Conservation (phyloP, 257 asterid species). For the Anisodus tanguticus region DNA sequence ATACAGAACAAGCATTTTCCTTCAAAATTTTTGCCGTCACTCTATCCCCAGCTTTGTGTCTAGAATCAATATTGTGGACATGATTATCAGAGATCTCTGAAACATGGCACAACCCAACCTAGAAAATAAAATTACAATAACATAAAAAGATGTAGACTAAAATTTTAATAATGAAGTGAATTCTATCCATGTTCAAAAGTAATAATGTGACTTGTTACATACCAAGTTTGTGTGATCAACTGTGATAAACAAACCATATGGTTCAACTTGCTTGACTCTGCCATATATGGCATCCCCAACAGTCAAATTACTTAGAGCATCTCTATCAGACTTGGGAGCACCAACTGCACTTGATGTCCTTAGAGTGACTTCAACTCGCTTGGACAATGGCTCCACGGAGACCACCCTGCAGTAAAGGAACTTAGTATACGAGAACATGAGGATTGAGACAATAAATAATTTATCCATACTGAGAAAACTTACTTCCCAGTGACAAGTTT, state of each 20-base stretch:
- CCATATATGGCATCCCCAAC: slow-evolving; percentile 80
- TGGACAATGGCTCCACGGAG: slow-evolving; percentile 82
- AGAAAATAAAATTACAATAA: slow-evolving; percentile 31
- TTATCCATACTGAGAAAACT: slow-evolving; percentile 36
- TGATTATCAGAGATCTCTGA: slow-evolving; percentile 89
- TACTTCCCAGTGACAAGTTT: slow-evolving; percentile 84
- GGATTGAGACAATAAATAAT: slow-evolving; percentile 16
- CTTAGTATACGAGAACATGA: slow-evolving; percentile 41
- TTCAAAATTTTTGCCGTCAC: slow-evolving; percentile 81
- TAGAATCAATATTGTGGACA: slow-evolving; percentile 53
- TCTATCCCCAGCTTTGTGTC: slow-evolving; percentile 71
- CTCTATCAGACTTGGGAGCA: slow-evolving; percentile 49
- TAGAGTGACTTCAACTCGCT: slow-evolving; percentile 86
- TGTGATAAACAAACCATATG: slow-evolving; percentile 81
- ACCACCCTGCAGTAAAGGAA: slow-evolving; percentile 64
- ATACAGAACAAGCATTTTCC: slow-evolving; percentile 52
- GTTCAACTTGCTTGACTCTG: slow-evolving; percentile 76
- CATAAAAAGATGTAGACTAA: background rate
- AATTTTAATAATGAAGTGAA: background rate
- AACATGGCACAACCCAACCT: slow-evolving; percentile 97
- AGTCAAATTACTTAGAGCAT: slow-evolving; percentile 50
- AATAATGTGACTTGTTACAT: slow-evolving; percentile 1
- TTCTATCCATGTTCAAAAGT: slow-evolving; percentile 9
- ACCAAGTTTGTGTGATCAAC: slow-evolving; percentile 78
- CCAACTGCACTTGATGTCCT: slow-evolving; percentile 58